Base-by-base conservation (phyloP, 257 asterid genomes). In the Solanum paucissectum region DNA sequence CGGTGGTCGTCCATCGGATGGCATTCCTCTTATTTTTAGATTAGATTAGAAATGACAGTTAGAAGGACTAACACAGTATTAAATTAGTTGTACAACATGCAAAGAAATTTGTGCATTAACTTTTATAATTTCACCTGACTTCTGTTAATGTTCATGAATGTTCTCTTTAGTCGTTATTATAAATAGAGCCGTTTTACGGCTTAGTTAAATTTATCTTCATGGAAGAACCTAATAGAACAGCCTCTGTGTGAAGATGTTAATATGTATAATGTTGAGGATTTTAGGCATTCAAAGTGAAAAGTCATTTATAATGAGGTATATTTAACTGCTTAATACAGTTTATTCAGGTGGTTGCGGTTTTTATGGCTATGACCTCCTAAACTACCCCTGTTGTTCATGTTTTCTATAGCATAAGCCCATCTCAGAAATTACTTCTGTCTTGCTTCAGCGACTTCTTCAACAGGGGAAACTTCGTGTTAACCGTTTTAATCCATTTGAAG, bases 391-490 rank as follows among this genome's bases (percentile, higher is more conserved):
- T 84, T 88, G n/a, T 88, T 40, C 87, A 87, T 89, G 89, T 84
- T 74, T 90, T 83, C 55, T 89, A 89, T 94, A 97, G 98, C 99
- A 97, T 93, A 97, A 95, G 89, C 98, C 98, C 82, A 95, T 97
- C n/a, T n/a, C n/a, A n/a, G 98, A 95, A 93, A 93, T 97, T 90
- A 97, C 99, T 89, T 91, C 99, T 92, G 98, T 99, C 69, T 93
- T 97, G 93, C 99, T 90, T 90, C 93, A 93, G 86, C 98, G 98
- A 89, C 91, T 97, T 87, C 93, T 91, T 90, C 99, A 97, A 88
- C 99, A 97, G 93, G 99, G 99, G 87, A 97, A 95, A 86, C 98
- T 97, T 86, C 96, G 99, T 87, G 96, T 95, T 79, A 97, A 97
- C 90, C 98, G 99, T 83, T 93, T 93, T 90, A 95, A 97, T 92